These are phyloP conservation scores for Leccinum truebloodii DNA, from an alignment of 768 basidiomycete genomes.

Conservation along the genomic window DNA sequence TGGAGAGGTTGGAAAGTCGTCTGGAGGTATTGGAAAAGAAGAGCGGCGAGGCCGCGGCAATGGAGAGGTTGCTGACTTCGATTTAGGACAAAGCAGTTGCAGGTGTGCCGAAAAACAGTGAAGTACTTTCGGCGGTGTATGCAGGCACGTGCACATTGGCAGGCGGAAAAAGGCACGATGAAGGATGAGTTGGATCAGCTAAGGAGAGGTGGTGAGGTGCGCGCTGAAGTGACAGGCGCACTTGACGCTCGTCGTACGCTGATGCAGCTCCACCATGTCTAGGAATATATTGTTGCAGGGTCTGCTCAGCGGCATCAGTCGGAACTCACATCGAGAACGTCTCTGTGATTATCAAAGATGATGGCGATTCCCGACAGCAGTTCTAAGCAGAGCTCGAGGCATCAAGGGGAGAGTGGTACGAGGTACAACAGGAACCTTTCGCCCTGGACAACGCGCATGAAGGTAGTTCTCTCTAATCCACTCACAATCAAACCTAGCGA, in stretches of 20 bases:
- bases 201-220: constrained; percentile 40
- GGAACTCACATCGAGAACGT: constrained; percentile 51
- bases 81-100: constrained; percentile 33
- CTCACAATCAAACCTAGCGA: not conserved
- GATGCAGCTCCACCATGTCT: constrained; percentile 22
- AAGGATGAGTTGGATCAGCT: constrained; percentile 53
- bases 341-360: constrained; percentile 43
- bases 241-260: constrained; percentile 33
- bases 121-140: constrained; percentile 41
- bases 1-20: constrained; percentile 41
- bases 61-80: constrained; percentile 41
- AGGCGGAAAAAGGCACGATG: constrained; percentile 20
- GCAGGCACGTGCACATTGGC: constrained; percentile 37
- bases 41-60: constrained; percentile 42
- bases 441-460: constrained; percentile 30
- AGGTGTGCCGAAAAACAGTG: constrained; percentile 45
- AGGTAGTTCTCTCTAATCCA: not conserved
- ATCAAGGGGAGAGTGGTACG: constrained; percentile 51
- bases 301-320: constrained; percentile 44
- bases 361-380: constrained; percentile 44
- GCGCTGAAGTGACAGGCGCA: constrained; percentile 53
- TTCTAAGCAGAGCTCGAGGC: constrained; percentile 59
- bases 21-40: constrained; percentile 45
- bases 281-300: constrained; percentile 51
- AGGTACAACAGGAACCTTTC: constrained; percentile 43